Base-by-base conservation (phyloP, 768 basidiomycete genomes). In the Suillus subalutaceus region DNA sequence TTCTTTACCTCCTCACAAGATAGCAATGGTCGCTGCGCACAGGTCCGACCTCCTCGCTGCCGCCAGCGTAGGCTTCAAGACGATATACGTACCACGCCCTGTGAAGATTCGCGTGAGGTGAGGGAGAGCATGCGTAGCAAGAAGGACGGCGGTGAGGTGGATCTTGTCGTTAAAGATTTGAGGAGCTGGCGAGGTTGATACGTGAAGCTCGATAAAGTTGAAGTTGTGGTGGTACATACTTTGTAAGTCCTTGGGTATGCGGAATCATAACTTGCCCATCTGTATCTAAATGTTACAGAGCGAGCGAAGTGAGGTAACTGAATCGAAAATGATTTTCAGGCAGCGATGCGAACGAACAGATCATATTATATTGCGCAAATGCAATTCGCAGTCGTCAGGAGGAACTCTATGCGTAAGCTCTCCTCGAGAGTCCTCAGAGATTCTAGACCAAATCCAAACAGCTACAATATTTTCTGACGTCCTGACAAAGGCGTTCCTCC, bases 11-110 rank as follows among this genome's bases (percentile, higher is more conserved):
- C 84, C 88, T 0, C 69, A 82, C 12, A 81, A 82, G 48, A 80
- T 84, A 46, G 88, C 85, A 2, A 86, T 91, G 84, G 89, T 91
- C 10, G 89, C 90, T 0, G 81, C 88, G 9, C 90, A 90, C 75
- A 78, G 80, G 4, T 79, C 76, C 65, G 90, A 91, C 70, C 78
- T 89, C 15, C 80, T 80, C 1, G 86, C 80, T 0, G 89, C 89
- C 0, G 83, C 80, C 0, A 71, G 69, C 0, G 75, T 80, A 4
- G 90, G 90, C 1, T 78, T 90, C 78, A 83, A 80, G 66, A 87
- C 88, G 0, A 76, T 91, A 1, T 91, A 89, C 64, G 79, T 91
- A 0, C 83, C 80, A 0, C 81, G 88, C 2, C 75, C 79, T 0
- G 77, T 0, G 87, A 89, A 66, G 86, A 87, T 58, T 65, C 64